Conservation (phyloP, 2,329 filamentous ascomycete species). For the Fusarium subtropicale region DNA sequence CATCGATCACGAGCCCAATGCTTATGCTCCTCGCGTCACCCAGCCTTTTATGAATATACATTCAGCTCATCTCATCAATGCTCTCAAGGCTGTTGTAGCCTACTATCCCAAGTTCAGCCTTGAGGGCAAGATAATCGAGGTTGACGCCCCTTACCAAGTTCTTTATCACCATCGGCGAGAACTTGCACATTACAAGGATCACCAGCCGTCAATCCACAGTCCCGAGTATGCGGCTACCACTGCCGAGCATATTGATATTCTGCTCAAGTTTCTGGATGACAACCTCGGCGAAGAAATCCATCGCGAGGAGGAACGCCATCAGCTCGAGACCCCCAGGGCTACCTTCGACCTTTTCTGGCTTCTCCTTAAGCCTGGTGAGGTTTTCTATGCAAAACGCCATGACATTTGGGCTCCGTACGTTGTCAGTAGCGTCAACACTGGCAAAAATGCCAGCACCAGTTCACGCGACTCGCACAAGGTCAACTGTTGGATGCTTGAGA, state of each 20-base stretch:
- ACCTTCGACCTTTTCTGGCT: conserved; percentile 62
- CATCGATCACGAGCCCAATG: conserved; percentile 38
- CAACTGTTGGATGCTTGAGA: conserved; percentile 58
- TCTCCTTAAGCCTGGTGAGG: conserved; percentile 58
- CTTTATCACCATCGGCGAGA: conserved; percentile 60
- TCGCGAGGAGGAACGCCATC: conserved; percentile 57
- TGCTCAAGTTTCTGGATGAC: conserved; percentile 58
- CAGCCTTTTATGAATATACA: conserved; percentile 58
- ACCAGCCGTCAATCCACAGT: conserved; percentile 57
- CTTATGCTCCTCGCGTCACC: conserved; percentile 47
- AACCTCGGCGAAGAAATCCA: conserved; percentile 53
- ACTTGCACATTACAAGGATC: conserved; percentile 56
- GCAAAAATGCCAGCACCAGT: conserved; percentile 16
- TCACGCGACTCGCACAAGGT: conserved; percentile 46
- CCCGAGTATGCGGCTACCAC: conserved; percentile 57
- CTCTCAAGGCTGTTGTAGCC: conserved; percentile 59
- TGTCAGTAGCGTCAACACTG: conserved; percentile 51
- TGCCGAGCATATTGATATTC: conserved; percentile 58
- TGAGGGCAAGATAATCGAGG: conserved; percentile 51
- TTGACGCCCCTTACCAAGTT: conserved; percentile 61
- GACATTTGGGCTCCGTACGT: conserved; percentile 57
- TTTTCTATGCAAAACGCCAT: conserved; percentile 57
- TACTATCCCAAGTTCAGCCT: conserved; percentile 61
- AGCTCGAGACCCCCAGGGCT: conserved; percentile 53
- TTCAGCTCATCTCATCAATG: conserved; percentile 59